Evolutionary conservation across 106 monocot species (phyloP).

Genomic region (Apostasia ramifera): DNA sequence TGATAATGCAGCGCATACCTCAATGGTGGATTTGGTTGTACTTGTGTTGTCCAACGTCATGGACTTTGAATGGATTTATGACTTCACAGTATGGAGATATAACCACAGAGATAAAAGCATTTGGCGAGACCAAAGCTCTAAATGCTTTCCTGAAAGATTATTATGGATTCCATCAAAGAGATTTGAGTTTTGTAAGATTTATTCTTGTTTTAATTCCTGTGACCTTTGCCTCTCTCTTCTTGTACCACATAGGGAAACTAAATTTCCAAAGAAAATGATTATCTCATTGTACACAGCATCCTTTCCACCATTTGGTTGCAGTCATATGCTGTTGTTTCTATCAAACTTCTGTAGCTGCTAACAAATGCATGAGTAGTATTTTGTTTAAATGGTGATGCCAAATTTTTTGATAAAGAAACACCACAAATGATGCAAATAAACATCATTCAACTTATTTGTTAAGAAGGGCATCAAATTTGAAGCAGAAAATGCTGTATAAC

Average conservation of each 20-base stretch:
- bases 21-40: slow-evolving; percentile 26
- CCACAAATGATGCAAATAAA: too few relatives aligned
- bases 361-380: too few relatives aligned
- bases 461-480: too few relatives aligned
- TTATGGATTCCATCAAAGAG: slow-evolving; percentile 7
- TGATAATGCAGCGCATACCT: slow-evolving; percentile 11
- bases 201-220: background rate
- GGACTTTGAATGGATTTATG: slow-evolving; percentile 11
- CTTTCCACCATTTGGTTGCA: too few relatives aligned
- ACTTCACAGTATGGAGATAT: slow-evolving; percentile 27
- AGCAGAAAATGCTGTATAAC: too few relatives aligned
- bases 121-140: slow-evolving; percentile 7
- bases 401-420: too few relatives aligned
- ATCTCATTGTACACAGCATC: background rate
- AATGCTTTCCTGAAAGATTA: slow-evolving; percentile 9
- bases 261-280: slow-evolving; percentile 16
- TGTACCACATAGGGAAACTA: slow-evolving; percentile 1
- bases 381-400: too few relatives aligned
- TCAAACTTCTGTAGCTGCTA: too few relatives aligned
- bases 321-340: too few relatives aligned
- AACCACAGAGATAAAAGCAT: slow-evolving; percentile 6
- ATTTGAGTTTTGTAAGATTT: background rate
- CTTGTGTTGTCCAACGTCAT: slow-evolving; percentile 8
- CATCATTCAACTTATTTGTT: too few relatives aligned
- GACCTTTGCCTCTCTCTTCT: slow-evolving; percentile 1